phyloP scores from a whole-genome alignment of 148 eudicot genomes.

The Rhododendron williamsianum region DNA sequence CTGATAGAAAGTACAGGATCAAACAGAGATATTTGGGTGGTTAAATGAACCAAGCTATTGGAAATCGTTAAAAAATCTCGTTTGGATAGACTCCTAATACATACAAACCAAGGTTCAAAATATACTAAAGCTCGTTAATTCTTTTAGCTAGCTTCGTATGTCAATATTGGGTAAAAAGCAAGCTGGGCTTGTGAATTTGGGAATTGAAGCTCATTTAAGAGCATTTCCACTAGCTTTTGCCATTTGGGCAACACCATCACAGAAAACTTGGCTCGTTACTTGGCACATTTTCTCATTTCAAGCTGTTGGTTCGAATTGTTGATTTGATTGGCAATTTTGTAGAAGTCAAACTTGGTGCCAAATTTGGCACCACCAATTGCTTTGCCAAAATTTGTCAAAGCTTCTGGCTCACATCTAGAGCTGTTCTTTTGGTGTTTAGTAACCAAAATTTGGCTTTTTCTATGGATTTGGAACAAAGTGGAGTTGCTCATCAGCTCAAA shows the following conservation, averaged over 20 bases:
- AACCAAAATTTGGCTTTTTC: not conserved
- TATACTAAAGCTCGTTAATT: too few relatives aligned
- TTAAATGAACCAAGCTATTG: not conserved
- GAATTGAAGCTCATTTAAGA: not conserved
- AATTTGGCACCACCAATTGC: too few relatives aligned
- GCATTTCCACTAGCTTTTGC: not conserved
- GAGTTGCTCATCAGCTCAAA: not conserved
- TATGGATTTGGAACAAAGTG: not conserved
- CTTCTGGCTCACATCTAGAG: not conserved
- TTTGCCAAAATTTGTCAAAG: too few relatives aligned
- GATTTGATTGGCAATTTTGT: not conserved
- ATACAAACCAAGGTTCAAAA: not conserved
- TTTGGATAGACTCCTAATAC: not conserved
- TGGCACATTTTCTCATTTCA: not conserved
- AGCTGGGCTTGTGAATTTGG: not conserved
- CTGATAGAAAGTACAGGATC: slow-evolving; percentile 22
- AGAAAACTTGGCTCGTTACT: not conserved
- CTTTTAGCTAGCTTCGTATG: not conserved
- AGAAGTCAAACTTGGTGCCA: not conserved
- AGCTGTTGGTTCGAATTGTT: not conserved
- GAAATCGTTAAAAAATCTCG: not conserved
- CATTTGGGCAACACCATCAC: not conserved
- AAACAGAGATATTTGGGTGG: not conserved
- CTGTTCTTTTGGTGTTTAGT: not conserved
- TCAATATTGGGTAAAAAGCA: not conserved